phyloP scores from a whole-genome alignment of 2,329 filamentous ascomycete genomes.

The Epichloe typhina region DNA sequence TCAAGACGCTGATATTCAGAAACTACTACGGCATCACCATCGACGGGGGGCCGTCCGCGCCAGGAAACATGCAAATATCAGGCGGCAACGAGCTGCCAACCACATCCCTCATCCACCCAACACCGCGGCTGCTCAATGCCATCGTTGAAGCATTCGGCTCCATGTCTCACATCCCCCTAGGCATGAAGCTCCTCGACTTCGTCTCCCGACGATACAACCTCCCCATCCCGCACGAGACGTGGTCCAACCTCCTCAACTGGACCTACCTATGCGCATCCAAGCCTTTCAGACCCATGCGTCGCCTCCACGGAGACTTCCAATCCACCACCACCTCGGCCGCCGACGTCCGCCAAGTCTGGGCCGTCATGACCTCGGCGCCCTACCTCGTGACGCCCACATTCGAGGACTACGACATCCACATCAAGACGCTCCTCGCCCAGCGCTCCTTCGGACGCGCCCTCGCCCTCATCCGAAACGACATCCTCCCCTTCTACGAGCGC shows the following conservation, averaged over 20 bases:
- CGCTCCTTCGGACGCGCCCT: conserved; percentile 19
- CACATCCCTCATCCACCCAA: conserved; percentile 45
- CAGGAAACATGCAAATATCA: conserved; percentile 12
- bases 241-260: conserved; percentile 56
- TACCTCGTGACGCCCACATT: conserved; percentile 45
- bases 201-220: conserved; percentile 48
- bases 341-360: conserved; percentile 41
- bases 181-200: conserved; percentile 46
- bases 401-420: conserved; percentile 35
- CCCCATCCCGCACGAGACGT: conserved; percentile 41
- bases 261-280: conserved; percentile 42
- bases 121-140: conserved; percentile 43
- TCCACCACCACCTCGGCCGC: conserved; percentile 22
- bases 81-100: conserved; percentile 27
- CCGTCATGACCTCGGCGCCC: conserved; percentile 44
- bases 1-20: conserved; percentile 21
- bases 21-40: conserved; percentile 19
- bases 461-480: conserved; percentile 24
- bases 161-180: conserved; percentile 48
- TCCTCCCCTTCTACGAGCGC: conserved; percentile 24
- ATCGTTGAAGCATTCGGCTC: conserved; percentile 57
- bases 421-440: conserved; percentile 25
- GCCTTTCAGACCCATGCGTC: conserved; percentile 24
- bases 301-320: conserved; percentile 14
- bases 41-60: conserved; percentile 5